These are phyloP conservation scores for Arthrinium phaeospermum DNA, from an alignment of 2,329 filamentous ascomycete species.

Conservation along the genomic window DNA sequence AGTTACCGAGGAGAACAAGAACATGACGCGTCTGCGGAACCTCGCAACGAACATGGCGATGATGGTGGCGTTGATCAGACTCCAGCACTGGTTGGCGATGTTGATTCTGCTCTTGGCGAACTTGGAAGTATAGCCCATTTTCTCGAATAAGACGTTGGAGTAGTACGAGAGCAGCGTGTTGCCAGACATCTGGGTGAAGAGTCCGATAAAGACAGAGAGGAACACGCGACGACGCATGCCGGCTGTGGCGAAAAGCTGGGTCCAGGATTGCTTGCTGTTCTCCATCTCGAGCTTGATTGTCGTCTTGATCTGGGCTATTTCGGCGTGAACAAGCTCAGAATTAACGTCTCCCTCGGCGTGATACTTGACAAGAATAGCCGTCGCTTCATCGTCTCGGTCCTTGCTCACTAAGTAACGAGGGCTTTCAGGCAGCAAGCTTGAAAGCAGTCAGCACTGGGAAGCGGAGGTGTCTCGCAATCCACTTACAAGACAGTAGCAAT, in stretches of 20 bases:
- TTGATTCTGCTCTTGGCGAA: conserved; percentile 53
- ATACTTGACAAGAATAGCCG: conserved; percentile 40
- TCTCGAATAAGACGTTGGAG: conserved; percentile 47
- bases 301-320: conserved; percentile 25
- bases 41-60: conserved; percentile 48
- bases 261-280: conserved; percentile 57
- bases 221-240: conserved; percentile 57
- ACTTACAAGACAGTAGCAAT: conserved; percentile 45
- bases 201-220: conserved; percentile 54
- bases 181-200: conserved; percentile 61
- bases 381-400: conserved; percentile 39
- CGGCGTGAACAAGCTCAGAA: conserved; percentile 48
- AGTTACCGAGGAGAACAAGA: conserved; percentile 45
- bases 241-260: conserved; percentile 54
- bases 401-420: conserved; percentile 39
- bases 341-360: conserved; percentile 53
- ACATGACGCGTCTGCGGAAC: conserved; percentile 45
- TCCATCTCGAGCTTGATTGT: conserved; percentile 51
- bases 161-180: conserved; percentile 55
- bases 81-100: conserved; percentile 51
- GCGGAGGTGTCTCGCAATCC: neutral
- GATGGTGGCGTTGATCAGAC: conserved; percentile 47
- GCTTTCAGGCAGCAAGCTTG: conserved; percentile 38
- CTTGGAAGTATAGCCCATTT: conserved; percentile 50
- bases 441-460: neutral